Evolutionary conservation across 495 filamentous ascomycete genomes (phyloP).

Genomic region (Aspergillus sclerotiicarbonarius): DNA sequence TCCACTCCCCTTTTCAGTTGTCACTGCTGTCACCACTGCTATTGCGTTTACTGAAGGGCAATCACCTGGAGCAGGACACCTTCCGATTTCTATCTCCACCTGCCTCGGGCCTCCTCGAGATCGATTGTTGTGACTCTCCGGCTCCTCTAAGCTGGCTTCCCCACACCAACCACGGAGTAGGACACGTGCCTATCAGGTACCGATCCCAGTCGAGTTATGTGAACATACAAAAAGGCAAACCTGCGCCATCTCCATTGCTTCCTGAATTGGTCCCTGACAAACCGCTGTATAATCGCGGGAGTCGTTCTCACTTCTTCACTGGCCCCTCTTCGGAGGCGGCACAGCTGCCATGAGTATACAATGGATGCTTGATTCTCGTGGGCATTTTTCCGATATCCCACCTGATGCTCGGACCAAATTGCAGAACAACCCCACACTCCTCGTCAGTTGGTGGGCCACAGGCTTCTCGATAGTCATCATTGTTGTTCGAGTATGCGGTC

Average conservation of each 20-base stretch:
- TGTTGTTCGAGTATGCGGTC: conserved; percentile 67
- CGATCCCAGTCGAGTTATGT: not conserved
- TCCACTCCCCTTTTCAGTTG: not conserved
- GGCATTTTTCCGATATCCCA: conserved; percentile 38
- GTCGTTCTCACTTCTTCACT: conserved; percentile 15
- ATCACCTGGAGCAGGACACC: not conserved
- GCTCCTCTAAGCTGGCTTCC: not conserved
- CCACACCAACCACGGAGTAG: not conserved
- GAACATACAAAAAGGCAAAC: not conserved
- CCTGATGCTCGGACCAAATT: conserved; percentile 53
- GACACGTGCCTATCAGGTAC: not conserved
- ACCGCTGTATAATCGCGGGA: not conserved
- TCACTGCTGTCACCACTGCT: not conserved
- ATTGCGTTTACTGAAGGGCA: not conserved
- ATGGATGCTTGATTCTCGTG: conserved; percentile 23
- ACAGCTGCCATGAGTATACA: conserved; percentile 20
- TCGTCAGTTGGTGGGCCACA: conserved; percentile 95
- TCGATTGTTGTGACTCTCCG: not conserved
- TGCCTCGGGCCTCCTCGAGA: not conserved
- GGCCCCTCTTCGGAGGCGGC: conserved; percentile 35
- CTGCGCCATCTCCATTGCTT: not conserved
- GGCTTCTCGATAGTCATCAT: conserved; percentile 79
- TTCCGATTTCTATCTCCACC: not conserved
- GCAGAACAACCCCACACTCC: conserved; percentile 71
- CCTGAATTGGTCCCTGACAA: not conserved